These are phyloP conservation scores for Aureobasidium sp. DNA, from an alignment of 2,329 filamentous ascomycete species.

Conservation along the genomic window DNA sequence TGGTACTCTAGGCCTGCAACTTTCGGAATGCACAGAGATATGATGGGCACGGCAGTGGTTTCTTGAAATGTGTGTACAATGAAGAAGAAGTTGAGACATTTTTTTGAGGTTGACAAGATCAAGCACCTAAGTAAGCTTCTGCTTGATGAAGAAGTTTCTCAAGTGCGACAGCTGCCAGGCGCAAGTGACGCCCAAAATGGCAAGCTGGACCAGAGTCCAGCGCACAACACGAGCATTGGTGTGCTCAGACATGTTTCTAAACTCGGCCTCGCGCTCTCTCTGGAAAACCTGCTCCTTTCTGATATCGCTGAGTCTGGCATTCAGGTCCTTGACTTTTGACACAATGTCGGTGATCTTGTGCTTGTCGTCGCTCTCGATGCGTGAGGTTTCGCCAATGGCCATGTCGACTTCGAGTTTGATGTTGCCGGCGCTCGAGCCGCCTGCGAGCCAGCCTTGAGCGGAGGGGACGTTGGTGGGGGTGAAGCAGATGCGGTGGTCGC, in stretches of 20 bases:
- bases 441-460: slow-evolving; percentile 64
- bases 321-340: slow-evolving; percentile 81
- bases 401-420: slow-evolving; percentile 83
- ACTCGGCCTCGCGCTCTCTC: slow-evolving; percentile 92
- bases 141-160: slow-evolving; percentile 98
- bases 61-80: too few species aligned
- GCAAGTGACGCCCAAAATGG: slow-evolving; percentile 78
- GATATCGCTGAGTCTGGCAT: slow-evolving; percentile 79
- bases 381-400: slow-evolving; percentile 87
- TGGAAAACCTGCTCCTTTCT: slow-evolving; percentile 94
- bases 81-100: background rate
- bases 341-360: slow-evolving; percentile 85
- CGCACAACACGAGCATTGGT: slow-evolving; percentile 88
- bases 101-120: background rate
- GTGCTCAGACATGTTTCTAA: slow-evolving; percentile 91
- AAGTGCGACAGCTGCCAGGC: slow-evolving; percentile 96
- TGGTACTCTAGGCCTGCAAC: too few species aligned
- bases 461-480: slow-evolving; percentile 69
- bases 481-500: slow-evolving; percentile 94
- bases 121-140: slow-evolving; percentile 76
- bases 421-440: slow-evolving; percentile 59
- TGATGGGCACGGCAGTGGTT: too few species aligned
- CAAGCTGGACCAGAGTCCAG: slow-evolving; percentile 88
- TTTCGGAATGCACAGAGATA: too few species aligned
- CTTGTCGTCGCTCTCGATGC: slow-evolving; percentile 92